Evolutionary conservation across 306 rosid species (phyloP).

Genomic region (Lathyrus oleraceus): DNA sequence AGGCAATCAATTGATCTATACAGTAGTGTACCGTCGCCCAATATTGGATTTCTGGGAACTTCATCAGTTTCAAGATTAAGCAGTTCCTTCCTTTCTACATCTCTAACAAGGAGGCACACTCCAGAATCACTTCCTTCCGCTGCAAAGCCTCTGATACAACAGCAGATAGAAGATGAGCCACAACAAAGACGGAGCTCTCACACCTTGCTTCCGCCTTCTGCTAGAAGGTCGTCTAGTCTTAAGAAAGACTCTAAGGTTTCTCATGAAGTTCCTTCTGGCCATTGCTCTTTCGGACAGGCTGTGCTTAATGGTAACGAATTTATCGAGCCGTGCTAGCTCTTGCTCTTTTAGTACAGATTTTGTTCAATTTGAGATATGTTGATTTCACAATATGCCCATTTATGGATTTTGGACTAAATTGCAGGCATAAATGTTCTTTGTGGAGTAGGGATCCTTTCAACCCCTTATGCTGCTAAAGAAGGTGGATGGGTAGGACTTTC

Average conservation of each 20-base stretch:
- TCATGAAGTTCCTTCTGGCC: slow-evolving; percentile 69
- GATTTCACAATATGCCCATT: background rate
- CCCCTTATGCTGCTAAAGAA: slow-evolving; percentile 83
- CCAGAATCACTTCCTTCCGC: slow-evolving; percentile 70
- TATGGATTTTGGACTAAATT: slow-evolving; percentile 33
- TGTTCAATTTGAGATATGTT: background rate
- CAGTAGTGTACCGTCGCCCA: slow-evolving; percentile 88
- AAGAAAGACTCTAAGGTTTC: slow-evolving; percentile 63
- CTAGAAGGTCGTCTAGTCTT: slow-evolving; percentile 52
- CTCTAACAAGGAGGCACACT: slow-evolving; percentile 92
- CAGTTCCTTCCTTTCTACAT: slow-evolving; percentile 85
- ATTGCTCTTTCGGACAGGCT: slow-evolving; percentile 78
- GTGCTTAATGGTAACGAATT: slow-evolving; percentile 69
- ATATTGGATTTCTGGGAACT: slow-evolving; percentile 83
- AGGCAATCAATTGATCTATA: slow-evolving; percentile 97
- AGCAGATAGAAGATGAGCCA: slow-evolving; percentile 50
- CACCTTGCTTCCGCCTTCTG: slow-evolving; percentile 63
- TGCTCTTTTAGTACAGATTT: background rate
- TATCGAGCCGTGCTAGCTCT: background rate
- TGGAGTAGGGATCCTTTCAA: slow-evolving; percentile 95
- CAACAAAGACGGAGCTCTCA: slow-evolving; percentile 63
- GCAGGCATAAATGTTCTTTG: slow-evolving; percentile 91
- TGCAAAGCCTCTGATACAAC: slow-evolving; percentile 60
- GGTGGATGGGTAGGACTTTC: slow-evolving; percentile 93
- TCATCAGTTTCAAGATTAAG: slow-evolving; percentile 78